A percentile compares a stretch with the other conserved stretches of the same genome.
These are phyloP conservation scores for Xerophyta viscosa DNA, from an alignment of 106 monocot genomes.

Conservation along the genomic window DNA sequence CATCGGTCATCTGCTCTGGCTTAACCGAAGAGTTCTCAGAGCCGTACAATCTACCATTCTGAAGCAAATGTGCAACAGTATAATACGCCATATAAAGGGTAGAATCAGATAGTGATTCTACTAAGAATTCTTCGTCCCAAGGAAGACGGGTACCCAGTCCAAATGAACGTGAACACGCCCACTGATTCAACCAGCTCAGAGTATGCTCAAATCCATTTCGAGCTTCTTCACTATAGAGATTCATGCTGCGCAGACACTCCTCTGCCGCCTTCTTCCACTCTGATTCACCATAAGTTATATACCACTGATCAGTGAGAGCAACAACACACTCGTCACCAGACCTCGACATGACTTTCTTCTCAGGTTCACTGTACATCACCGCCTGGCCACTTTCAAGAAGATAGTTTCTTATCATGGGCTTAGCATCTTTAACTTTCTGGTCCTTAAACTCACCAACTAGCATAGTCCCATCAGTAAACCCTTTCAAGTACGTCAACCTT, in stretches of 20 bases:
- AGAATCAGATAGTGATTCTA: slow-evolving; percentile 93
- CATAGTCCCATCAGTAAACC: slow-evolving; percentile 92
- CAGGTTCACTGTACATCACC: slow-evolving; percentile 89
- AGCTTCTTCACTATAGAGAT: slow-evolving; percentile 60
- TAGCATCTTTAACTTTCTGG: slow-evolving; percentile 75
- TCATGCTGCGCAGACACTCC: slow-evolving; percentile 66
- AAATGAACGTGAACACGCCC: slow-evolving; percentile 97
- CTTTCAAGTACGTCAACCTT: slow-evolving; percentile 79
- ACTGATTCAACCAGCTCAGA: slow-evolving; percentile 88
- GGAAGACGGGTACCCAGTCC: slow-evolving; percentile 92
- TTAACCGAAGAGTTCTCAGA: slow-evolving; percentile 35
- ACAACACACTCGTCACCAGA: slow-evolving; percentile 95
- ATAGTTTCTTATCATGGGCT: slow-evolving; percentile 54
- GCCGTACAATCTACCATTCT: slow-evolving; percentile 79
- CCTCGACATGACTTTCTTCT: slow-evolving; percentile 81
- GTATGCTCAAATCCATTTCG: slow-evolving; percentile 82
- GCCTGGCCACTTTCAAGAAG: slow-evolving; percentile 59
- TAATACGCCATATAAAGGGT: slow-evolving; percentile 96
- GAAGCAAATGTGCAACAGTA: slow-evolving; percentile 77
- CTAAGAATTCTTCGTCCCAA: slow-evolving; percentile 89
- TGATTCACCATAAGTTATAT: slow-evolving; percentile 79
- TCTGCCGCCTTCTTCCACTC: slow-evolving; percentile 69
- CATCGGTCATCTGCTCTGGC: slow-evolving; percentile 82
- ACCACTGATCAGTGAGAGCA: slow-evolving; percentile 94
- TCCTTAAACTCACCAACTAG: slow-evolving; percentile 75